Evolutionary conservation across 2,329 filamentous ascomycete species (phyloP).

Genomic region (Tricladium varicosporioides): DNA sequence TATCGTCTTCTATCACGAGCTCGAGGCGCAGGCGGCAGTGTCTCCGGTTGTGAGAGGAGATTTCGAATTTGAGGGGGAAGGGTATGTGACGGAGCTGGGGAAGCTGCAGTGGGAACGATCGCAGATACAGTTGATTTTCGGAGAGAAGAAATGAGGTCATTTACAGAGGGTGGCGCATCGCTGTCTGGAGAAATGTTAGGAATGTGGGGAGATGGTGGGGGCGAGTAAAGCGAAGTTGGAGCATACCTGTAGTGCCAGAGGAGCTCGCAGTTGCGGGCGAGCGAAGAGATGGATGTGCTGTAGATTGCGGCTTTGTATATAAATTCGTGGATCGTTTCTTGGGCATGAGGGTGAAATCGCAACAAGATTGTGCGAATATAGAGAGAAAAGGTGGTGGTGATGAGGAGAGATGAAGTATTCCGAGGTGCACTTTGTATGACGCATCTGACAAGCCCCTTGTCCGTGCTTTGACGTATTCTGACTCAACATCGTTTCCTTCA

Average conservation of each 20-base stretch:
- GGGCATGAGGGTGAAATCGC: slow-evolving; percentile 46
- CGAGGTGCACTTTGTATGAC: no score
- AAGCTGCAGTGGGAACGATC: slow-evolving; percentile 16
- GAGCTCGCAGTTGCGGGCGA: slow-evolving; percentile 37
- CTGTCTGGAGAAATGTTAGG: slow-evolving; percentile 21
- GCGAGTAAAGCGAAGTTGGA: not conserved
- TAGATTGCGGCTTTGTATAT: slow-evolving; percentile 58
- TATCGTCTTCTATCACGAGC: slow-evolving; percentile 34
- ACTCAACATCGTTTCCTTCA: no score
- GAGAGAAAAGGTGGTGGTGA: no score
- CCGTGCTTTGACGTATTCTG: no score
- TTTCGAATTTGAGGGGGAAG: slow-evolving; percentile 58
- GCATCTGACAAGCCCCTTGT: no score
- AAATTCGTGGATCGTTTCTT: slow-evolving; percentile 58
- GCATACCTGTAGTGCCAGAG: slow-evolving; percentile 15
- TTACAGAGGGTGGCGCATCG: slow-evolving; percentile 46
- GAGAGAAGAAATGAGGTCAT: slow-evolving; percentile 57
- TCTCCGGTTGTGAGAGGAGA: slow-evolving; percentile 58
- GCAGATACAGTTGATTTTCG: slow-evolving; percentile 44
- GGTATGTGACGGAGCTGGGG: slow-evolving; percentile 41
- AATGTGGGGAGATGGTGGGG: slow-evolving; percentile 7
- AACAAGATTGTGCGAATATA: no score
- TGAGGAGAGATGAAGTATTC: no score
- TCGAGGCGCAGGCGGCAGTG: slow-evolving; percentile 50
- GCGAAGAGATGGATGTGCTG: slow-evolving; percentile 49